Evolutionary conservation across 805 yeast species (phyloP).

Genomic region (Suhomyces kilbournensis): DNA sequence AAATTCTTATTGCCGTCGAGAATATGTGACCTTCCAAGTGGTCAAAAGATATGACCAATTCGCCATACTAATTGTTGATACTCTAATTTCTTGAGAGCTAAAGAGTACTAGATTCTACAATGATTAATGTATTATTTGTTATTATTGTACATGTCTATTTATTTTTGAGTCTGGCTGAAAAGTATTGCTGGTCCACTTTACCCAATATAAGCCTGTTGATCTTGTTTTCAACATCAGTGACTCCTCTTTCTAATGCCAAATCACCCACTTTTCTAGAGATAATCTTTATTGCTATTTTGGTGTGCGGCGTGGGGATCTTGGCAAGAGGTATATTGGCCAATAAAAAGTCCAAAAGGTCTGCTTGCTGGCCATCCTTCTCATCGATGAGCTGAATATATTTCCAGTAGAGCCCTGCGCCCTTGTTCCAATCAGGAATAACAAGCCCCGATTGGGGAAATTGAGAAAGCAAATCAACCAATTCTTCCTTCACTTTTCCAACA

Average conservation of each 20-base stretch:
- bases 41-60: too few species aligned
- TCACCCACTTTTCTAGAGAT: slow-evolving; percentile 51
- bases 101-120: too few species aligned
- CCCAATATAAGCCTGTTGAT: slow-evolving; percentile 15
- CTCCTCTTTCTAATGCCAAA: slow-evolving; percentile 25
- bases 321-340: slow-evolving; percentile 46
- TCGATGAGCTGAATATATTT: slow-evolving; percentile 41
- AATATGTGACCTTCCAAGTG: too few species aligned
- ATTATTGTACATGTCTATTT: neutral
- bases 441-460: slow-evolving; percentile 42
- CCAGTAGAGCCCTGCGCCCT: slow-evolving; percentile 58
- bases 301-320: slow-evolving; percentile 17
- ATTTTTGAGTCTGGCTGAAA: slow-evolving; percentile 9
- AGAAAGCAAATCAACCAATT: slow-evolving; percentile 38
- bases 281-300: slow-evolving; percentile 42
- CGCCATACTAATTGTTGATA: too few species aligned
- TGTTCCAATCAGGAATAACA: slow-evolving; percentile 47
- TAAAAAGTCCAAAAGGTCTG: slow-evolving; percentile 32
- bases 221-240: slow-evolving; percentile 9
- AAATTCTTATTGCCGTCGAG: too few species aligned
- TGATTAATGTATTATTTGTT: neutral
- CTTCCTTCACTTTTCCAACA: slow-evolving; percentile 27
- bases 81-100: too few species aligned
- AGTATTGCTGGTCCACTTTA: slow-evolving; percentile 19
- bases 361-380: slow-evolving; percentile 8